Conservation (phyloP, 306 rosid species). For the Acmispon strigosus region DNA sequence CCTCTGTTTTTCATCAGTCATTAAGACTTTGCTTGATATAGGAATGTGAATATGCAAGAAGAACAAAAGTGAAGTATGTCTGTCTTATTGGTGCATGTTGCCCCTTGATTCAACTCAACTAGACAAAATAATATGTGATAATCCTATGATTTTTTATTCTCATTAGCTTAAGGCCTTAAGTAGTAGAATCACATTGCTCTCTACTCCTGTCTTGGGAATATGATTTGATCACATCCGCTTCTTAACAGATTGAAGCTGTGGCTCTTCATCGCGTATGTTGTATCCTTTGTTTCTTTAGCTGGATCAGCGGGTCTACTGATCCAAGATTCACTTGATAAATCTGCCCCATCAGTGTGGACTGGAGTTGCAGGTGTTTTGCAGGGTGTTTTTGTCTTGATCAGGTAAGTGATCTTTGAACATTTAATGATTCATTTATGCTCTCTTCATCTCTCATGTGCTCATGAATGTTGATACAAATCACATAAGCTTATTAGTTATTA, state of each 20-base stretch:
- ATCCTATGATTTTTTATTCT: too few species aligned
- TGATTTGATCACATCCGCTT: constrained; percentile 21
- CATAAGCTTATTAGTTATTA: background rate
- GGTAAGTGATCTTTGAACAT: constrained; percentile 37
- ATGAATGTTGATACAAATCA: background rate
- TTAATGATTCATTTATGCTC: background rate
- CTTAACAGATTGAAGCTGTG: constrained; percentile 86
- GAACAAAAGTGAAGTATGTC: too few species aligned
- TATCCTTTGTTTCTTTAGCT: constrained; percentile 93
- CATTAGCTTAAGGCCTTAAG: background rate
- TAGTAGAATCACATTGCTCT: background rate
- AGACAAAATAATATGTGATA: too few species aligned
- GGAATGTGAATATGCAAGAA: too few species aligned
- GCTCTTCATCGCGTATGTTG: constrained; percentile 96
- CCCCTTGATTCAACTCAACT: too few species aligned
- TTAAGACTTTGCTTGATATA: too few species aligned
- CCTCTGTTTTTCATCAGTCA: too few species aligned
- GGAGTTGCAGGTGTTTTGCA: constrained; percentile 95
- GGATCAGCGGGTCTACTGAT: constrained; percentile 93
- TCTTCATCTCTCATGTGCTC: background rate
- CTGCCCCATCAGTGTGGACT: constrained; percentile 88
- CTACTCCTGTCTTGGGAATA: constrained; percentile 4
- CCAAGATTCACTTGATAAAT: constrained; percentile 78
- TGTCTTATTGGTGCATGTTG: too few species aligned
- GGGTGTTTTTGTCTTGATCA: constrained; percentile 80